These are phyloP conservation scores for Fusarium decemcellulare DNA, from an alignment of 2,329 filamentous ascomycete genomes.

Conservation along the genomic window DNA sequence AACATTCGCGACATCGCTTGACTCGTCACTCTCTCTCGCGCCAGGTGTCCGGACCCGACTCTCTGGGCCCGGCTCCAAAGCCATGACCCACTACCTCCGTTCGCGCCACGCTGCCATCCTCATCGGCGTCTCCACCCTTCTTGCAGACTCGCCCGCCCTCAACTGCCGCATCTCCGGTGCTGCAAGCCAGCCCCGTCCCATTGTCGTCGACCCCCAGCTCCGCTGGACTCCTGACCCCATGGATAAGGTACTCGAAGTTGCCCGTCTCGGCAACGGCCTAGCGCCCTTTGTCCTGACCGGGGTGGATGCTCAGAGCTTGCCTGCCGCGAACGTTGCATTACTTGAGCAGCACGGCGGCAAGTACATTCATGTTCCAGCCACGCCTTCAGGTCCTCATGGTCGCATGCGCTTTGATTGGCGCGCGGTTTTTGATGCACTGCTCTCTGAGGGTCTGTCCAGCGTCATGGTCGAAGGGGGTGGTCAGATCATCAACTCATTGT, in stretches of 20 bases:
- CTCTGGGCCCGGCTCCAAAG: conserved; percentile 86
- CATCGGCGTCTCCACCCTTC: conserved; percentile 86
- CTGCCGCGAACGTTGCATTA: conserved; percentile 57
- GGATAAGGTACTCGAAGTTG: conserved; percentile 77
- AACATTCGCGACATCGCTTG: conserved; percentile 92
- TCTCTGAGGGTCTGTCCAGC: conserved; percentile 74
- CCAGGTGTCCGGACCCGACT: conserved; percentile 87
- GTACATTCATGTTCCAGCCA: conserved; percentile 59
- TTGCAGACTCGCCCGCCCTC: conserved; percentile 87
- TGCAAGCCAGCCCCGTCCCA: conserved; percentile 80
- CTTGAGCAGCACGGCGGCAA: conserved; percentile 67
- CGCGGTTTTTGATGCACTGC: conserved; percentile 72
- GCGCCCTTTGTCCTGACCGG: conserved; percentile 81
- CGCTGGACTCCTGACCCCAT: conserved; percentile 76
- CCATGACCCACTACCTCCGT: conserved; percentile 94
- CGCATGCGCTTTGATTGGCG: conserved; percentile 72
- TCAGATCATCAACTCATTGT: conserved; percentile 83
- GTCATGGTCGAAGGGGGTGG: conserved; percentile 95
- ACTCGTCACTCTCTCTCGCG: conserved; percentile 81
- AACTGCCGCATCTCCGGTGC: conserved; percentile 82
- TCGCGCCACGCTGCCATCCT: conserved; percentile 87
- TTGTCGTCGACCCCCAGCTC: conserved; percentile 85
- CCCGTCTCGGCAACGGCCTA: conserved; percentile 74
- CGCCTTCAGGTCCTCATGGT: conserved; percentile 53
- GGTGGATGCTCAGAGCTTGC: conserved; percentile 57